Conservation (phyloP, 306 rosid genomes). For the Delonix regia region DNA sequence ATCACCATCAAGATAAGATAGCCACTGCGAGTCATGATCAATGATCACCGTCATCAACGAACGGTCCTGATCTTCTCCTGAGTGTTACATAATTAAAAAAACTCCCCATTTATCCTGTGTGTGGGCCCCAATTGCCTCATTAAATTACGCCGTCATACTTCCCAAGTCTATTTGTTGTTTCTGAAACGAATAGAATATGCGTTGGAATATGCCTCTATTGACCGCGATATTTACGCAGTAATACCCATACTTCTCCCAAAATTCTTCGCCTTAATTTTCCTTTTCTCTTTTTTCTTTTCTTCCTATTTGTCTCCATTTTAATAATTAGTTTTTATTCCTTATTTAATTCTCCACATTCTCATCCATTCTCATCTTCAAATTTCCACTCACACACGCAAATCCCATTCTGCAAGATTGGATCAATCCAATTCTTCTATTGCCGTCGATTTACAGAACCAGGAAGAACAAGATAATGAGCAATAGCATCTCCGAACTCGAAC, state of each 20-base stretch:
- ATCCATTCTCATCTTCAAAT: not conserved
- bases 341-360: not conserved
- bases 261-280: no score
- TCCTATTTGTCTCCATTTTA: not conserved
- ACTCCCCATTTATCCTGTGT: no score
- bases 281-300: no score
- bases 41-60: no score
- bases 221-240: not conserved
- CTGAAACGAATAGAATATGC: not conserved
- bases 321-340: not conserved
- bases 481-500: constrained; percentile 54
- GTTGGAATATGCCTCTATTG: not conserved
- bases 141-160: not conserved
- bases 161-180: no score
- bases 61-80: not conserved
- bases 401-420: not conserved
- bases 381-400: not conserved
- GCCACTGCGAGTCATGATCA: no score
- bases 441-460: not conserved
- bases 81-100: no score
- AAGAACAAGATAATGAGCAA: constrained; percentile 33
- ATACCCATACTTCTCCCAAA: no score
- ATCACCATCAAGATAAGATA: no score
- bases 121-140: no score
- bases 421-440: not conserved